A percentile compares a stretch with the other conserved stretches of the same genome.
phyloP scores from a whole-genome alignment of 176 grass and related monocot genomes.

The Stipa capillata region DNA sequence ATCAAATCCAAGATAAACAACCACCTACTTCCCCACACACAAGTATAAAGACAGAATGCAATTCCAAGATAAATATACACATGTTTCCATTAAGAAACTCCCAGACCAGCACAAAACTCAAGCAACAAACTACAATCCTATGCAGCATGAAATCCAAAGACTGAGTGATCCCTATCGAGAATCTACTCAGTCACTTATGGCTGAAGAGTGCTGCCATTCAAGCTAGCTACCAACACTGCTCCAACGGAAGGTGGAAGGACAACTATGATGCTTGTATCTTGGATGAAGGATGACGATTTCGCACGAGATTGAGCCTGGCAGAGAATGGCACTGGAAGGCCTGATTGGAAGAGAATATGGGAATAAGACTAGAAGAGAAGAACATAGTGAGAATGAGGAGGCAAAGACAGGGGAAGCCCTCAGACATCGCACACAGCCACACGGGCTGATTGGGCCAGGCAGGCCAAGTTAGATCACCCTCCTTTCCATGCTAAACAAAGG shows the following conservation, averaged over 20 bases:
- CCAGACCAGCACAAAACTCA: neutral
- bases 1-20: too few species aligned
- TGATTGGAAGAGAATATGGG: neutral
- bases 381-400: neutral
- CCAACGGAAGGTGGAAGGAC: neutral
- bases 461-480: neutral
- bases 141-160: neutral
- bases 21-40: neutral
- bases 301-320: neutral
- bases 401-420: neutral
- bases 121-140: neutral
- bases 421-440: neutral
- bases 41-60: neutral
- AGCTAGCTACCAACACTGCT: neutral
- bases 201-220: too few species aligned
- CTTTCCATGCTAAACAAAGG: neutral
- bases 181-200: neutral
- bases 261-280: neutral
- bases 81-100: neutral
- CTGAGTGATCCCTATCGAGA: neutral
- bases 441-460: neutral
- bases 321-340: neutral
- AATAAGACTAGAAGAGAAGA: neutral
- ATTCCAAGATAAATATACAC: neutral
- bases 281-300: neutral